phyloP scores from a whole-genome alignment of 75 land plant genomes.

The Selaginella tamariscina region DNA sequence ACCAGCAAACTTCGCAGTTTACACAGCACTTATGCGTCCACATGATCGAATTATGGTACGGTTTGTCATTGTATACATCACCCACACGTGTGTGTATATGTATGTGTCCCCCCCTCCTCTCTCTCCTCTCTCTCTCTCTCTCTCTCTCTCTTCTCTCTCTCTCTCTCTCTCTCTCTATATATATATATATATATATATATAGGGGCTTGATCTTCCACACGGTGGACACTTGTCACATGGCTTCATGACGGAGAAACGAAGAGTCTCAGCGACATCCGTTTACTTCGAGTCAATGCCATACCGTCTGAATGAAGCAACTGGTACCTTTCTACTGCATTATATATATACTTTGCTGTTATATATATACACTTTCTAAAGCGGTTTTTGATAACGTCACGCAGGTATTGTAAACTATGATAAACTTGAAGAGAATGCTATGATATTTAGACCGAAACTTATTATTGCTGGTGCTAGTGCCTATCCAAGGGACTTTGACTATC shows the following conservation, averaged over 20 bases:
- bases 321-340: conserved; percentile 20
- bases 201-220: conserved; percentile 78
- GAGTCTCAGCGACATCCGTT: conserved; percentile 82
- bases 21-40: conserved; percentile 76
- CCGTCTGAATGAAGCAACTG: conserved; percentile 64
- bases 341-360: not conserved
- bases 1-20: conserved; percentile 90
- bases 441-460: conserved; percentile 75
- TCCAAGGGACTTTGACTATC: conserved; percentile 75
- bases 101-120: too few relatives aligned
- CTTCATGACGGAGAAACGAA: conserved; percentile 71
- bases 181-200: too few relatives aligned
- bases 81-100: too few relatives aligned
- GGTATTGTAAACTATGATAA: conserved; percentile 74
- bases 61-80: not conserved
- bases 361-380: not conserved
- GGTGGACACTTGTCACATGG: conserved; percentile 90
- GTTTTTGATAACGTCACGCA: conserved; percentile 9
- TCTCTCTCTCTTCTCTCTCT: not conserved
- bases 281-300: conserved; percentile 91
- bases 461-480: conserved; percentile 90
- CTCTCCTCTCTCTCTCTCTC: not conserved
- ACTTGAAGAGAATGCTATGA: conserved; percentile 66
- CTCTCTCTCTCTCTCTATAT: not conserved
- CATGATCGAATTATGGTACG: conserved; percentile 92